Conservation (phyloP, 345 rosid genomes). For the Anastatica hierochuntica region DNA sequence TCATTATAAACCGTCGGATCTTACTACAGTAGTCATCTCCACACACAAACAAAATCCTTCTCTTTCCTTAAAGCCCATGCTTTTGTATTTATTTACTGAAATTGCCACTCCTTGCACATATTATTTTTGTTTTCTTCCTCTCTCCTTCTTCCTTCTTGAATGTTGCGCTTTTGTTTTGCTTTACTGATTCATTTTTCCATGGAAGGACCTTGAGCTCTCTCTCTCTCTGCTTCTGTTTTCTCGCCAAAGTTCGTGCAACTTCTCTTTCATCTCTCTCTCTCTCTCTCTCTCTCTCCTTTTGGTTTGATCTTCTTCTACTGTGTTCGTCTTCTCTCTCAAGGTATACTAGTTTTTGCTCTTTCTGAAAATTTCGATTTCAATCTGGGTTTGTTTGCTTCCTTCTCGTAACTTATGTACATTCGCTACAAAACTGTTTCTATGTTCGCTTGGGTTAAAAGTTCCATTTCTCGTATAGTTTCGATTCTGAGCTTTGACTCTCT, state of each 20-base stretch:
- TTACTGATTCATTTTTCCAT: constrained; percentile 48
- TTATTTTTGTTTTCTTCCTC: constrained; percentile 3
- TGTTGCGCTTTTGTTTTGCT: constrained; percentile 33
- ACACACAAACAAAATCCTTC: background rate
- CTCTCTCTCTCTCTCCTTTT: background rate
- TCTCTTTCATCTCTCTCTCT: background rate
- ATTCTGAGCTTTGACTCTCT: background rate
- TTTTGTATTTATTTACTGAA: constrained; percentile 7
- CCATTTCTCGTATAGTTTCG: background rate
- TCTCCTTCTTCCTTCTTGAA: constrained; percentile 19
- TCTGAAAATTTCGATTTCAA: background rate
- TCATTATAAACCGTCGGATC: constrained; percentile 29
- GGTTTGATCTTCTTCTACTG: constrained; percentile 15
- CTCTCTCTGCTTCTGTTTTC: constrained; percentile 20
- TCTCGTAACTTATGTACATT: background rate
- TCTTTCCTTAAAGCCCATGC: background rate
- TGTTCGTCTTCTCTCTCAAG: constrained; percentile 12
- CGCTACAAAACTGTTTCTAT: no score
- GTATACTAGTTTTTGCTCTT: background rate
- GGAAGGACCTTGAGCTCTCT: constrained; percentile 45
- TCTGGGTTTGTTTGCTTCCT: background rate
- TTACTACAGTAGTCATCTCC: background rate
- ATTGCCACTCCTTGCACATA: constrained; percentile 13
- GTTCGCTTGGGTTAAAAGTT: background rate
- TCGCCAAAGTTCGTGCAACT: constrained; percentile 26